These are phyloP conservation scores for Polyporus arcularius DNA, from an alignment of 768 basidiomycete genomes.

Conservation along the genomic window DNA sequence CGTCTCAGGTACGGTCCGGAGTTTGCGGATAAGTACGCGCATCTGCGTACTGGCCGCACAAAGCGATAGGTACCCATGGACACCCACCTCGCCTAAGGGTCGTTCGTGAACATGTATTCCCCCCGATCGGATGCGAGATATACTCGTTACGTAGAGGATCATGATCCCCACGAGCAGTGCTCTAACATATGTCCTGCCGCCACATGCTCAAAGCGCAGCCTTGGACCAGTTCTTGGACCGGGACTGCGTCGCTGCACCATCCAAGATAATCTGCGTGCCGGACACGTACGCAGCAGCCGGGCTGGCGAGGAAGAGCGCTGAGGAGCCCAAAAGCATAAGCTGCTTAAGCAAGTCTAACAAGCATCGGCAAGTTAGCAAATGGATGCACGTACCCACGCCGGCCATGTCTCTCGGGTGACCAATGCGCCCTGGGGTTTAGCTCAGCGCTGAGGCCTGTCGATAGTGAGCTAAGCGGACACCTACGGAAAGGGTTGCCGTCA, in stretches of 20 bases:
- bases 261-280: conserved; percentile 68
- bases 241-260: conserved; percentile 43
- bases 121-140: too few relatives aligned
- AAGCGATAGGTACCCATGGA: too few relatives aligned
- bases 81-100: too few relatives aligned
- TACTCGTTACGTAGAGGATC: too few relatives aligned
- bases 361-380: background rate
- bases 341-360: background rate
- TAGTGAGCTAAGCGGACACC: conserved; percentile 4
- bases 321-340: background rate
- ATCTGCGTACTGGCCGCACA: too few relatives aligned
- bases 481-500: conserved; percentile 65
- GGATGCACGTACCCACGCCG: conserved; percentile 47
- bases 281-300: conserved; percentile 76
- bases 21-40: too few relatives aligned
- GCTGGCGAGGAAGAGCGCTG: conserved; percentile 50
- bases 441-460: too few relatives aligned
- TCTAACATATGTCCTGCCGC: too few relatives aligned
- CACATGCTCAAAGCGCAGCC: background rate
- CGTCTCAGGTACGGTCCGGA: too few relatives aligned
- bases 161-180: too few relatives aligned
- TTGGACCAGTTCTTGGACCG: conserved; percentile 6
- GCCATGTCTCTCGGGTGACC: conserved; percentile 70
- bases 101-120: too few relatives aligned
- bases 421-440: conserved; percentile 51